Base-by-base conservation (phyloP, 306 rosid genomes). In the Astragalus membranaceus region DNA sequence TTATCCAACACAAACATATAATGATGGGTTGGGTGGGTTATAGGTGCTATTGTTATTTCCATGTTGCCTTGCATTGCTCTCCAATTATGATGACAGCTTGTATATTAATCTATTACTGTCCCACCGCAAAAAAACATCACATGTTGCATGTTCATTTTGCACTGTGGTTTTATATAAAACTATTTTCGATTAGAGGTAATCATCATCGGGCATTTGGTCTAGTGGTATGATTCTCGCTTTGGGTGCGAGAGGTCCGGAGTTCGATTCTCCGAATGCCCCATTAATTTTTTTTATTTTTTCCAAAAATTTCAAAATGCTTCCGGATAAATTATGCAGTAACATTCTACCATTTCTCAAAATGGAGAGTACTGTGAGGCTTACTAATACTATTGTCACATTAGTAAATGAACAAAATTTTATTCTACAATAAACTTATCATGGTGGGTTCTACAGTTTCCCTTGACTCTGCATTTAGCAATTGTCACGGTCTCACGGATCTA, bases 161-260 rank as follows among this genome's bases (percentile, higher is more conserved):
- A 20, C 2, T 20, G 23, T 20, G 5, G 4, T 33, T 33, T 33
- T 33, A 33, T 0, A 20, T 20, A 20, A 20, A 20, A 20, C 23
- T 20, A 20, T 20, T 20, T 20, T 26, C 2, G 30, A 26, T 3
- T 1, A 26, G 3, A 3, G 41, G 1, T 3, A 2, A 8, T 0
- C 10, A 5, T 7, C 44, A 8, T 1, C 3, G 11, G 76, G 76
- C 76, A 71, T 71, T 71, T 71, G 76, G 68, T 71, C 68, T 71
- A 71, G 76, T 71, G 76, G 68, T 71, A 71, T 71, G 76, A 71
- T 71, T 71, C 76, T 71, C 68, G 76, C 76, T 71, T 65, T 65
- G 79, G 79, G 79, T 75, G 79, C 79, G 68, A 75, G 79, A 75
- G 79, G 79, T 75, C 79, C 79, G 43, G 79, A 66, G 73, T 75